phyloP scores from a whole-genome alignment of 2,329 filamentous ascomycete genomes.

The Phoma sp. region DNA sequence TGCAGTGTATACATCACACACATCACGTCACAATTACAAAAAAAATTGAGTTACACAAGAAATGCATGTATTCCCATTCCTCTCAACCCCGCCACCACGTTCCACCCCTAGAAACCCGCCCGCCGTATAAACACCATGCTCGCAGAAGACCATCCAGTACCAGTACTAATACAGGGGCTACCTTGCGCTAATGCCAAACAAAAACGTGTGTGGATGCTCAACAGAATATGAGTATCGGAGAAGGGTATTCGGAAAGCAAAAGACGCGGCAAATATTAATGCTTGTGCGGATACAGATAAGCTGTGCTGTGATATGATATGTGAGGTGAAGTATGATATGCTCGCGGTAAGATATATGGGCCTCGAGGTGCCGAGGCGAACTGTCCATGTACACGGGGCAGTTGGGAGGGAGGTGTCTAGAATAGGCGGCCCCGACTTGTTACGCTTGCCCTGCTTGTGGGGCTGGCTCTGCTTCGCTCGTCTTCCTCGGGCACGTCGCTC shows the following conservation, averaged over 20 bases:
- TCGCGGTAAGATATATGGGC: conserved; percentile 6
- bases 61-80: neutral
- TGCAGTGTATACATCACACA: no score
- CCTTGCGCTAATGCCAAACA: conserved; percentile 9
- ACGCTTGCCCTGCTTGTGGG: conserved; percentile 47
- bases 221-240: conserved; percentile 4
- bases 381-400: neutral
- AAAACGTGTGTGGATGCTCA: conserved; percentile 5
- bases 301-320: no score
- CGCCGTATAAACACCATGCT: conserved; percentile 1
- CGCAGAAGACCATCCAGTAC: conserved; percentile 9
- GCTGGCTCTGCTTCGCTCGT: conserved; percentile 49
- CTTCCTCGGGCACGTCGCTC: conserved; percentile 52
- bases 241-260: conserved; percentile 14
- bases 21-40: no score
- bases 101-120: neutral
- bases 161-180: conserved; percentile 15
- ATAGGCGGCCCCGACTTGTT: conserved; percentile 36
- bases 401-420: neutral
- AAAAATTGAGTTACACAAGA: neutral
- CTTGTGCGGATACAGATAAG: neutral
- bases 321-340: conserved; percentile 9
- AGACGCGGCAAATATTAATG: conserved; percentile 15
- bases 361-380: no score
- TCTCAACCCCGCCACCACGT: neutral